Conservation (phyloP, 805 yeast genomes). For the Ogataea nonfermentans region DNA sequence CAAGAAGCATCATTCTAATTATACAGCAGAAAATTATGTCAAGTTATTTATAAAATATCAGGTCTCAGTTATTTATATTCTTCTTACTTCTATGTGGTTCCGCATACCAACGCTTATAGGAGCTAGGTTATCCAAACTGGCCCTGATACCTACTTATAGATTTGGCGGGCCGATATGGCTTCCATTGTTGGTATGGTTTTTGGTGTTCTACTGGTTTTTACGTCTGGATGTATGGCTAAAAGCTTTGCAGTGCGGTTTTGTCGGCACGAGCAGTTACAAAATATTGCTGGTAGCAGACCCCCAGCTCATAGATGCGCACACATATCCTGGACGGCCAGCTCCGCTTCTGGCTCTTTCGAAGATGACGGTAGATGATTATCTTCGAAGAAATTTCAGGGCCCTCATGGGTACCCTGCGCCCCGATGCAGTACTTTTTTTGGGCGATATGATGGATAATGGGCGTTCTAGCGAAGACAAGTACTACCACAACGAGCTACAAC, state of each 20-base stretch:
- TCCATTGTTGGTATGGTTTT: slow-evolving; percentile 12
- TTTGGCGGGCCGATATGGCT: slow-evolving; percentile 3
- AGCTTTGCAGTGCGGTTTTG: slow-evolving; percentile 13
- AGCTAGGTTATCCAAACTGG: slow-evolving; percentile 1
- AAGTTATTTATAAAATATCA: too few relatives aligned
- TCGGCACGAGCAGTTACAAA: slow-evolving; percentile 9
- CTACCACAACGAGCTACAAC: slow-evolving; percentile 57
- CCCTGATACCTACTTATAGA: neutral
- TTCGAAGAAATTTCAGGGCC: slow-evolving; percentile 62
- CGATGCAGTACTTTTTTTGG: slow-evolving; percentile 73
- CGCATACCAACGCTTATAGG: slow-evolving; percentile 4
- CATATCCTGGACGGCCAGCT: slow-evolving; percentile 69
- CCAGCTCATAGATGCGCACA: slow-evolving; percentile 83
- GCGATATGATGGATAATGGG: slow-evolving; percentile 95
- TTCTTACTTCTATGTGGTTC: slow-evolving; percentile 4
- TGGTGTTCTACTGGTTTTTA: slow-evolving; percentile 16
- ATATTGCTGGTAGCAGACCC: slow-evolving; percentile 79
- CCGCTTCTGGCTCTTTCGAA: slow-evolving; percentile 52
- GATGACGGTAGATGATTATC: slow-evolving; percentile 70
- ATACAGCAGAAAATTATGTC: too few relatives aligned
- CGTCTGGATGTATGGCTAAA: slow-evolving; percentile 7
- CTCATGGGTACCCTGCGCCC: slow-evolving; percentile 68
- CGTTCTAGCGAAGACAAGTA: slow-evolving; percentile 74
- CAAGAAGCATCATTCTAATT: slow-evolving; percentile 5
- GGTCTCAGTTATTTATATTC: too few relatives aligned